These are phyloP conservation scores for Arthroderma uncinatum DNA, from an alignment of 2,329 filamentous ascomycete genomes.

Conservation along the genomic window DNA sequence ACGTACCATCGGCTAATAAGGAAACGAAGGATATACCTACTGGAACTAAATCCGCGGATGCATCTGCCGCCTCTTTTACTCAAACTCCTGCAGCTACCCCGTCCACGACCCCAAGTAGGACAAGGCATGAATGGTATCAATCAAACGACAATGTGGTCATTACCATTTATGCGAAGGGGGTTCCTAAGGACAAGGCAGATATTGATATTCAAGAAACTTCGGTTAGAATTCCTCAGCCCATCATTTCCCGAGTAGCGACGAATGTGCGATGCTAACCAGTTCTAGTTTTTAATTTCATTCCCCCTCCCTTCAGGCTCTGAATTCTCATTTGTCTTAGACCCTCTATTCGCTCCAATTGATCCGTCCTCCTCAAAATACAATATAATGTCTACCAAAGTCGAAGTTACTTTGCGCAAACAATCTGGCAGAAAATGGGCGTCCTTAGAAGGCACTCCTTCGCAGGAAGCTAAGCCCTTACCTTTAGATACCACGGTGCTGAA, in stretches of 20 bases:
- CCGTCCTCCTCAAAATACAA: constrained; percentile 48
- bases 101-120: constrained; percentile 42
- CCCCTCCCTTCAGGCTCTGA: constrained; percentile 43
- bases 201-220: constrained; percentile 43
- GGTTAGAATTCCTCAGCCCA: constrained; percentile 24
- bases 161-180: constrained; percentile 54
- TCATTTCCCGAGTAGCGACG: constrained; percentile 4
- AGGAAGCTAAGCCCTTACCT: constrained; percentile 14
- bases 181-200: constrained; percentile 45
- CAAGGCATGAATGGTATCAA: constrained; percentile 61
- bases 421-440: constrained; percentile 57
- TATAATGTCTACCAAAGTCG: constrained; percentile 68
- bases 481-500: constrained; percentile 9
- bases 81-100: constrained; percentile 22
- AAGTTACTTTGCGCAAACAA: constrained; percentile 61
- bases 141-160: constrained; percentile 50
- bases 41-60: neutral
- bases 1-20: neutral
- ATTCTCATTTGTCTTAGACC: constrained; percentile 53
- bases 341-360: constrained; percentile 57
- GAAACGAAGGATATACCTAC: constrained; percentile 8
- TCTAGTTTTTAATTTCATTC: constrained; percentile 47
- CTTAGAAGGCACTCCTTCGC: constrained; percentile 37
- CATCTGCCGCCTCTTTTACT: neutral
- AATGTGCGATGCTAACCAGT: constrained; percentile 12